Percentiles rank a stretch among this genome's conserved stretches.
These are phyloP conservation scores for Cylindrotheca fusiformis DNA, from an alignment of 108 stramenopile species.

Conservation along the genomic window DNA sequence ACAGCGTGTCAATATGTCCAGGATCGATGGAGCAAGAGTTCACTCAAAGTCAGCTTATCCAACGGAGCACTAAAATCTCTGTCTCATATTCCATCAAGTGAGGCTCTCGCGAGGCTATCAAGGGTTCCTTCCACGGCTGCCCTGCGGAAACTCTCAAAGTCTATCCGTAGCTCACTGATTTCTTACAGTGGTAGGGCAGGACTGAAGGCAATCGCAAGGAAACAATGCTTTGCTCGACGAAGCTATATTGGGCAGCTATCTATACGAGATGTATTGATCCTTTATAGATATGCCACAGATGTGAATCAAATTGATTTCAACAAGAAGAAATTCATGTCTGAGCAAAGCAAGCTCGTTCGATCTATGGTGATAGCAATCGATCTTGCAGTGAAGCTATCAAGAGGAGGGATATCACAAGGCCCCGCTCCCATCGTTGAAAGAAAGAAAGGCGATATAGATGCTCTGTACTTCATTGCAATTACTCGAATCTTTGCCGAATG, in stretches of 20 bases:
- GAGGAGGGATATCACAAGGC: constrained; percentile 11
- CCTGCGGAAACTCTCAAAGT: constrained; percentile 14
- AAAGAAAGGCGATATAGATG: constrained; percentile 31
- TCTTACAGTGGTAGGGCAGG: constrained; percentile 15
- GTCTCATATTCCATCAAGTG: background rate
- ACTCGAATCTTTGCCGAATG: constrained; percentile 74
- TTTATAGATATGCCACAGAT: constrained; percentile 25
- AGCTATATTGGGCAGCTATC: constrained; percentile 27
- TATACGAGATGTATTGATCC: constrained; percentile 19
- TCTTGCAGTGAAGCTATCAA: constrained; percentile 23
- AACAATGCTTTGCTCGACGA: constrained; percentile 24
- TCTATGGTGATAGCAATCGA: constrained; percentile 27
- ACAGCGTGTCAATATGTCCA: background rate
- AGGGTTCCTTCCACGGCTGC: constrained; percentile 24
- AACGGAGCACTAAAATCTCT: background rate
- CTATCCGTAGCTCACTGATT: constrained; percentile 11
- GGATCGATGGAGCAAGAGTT: background rate
- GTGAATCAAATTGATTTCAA: constrained; percentile 21
- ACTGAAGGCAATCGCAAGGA: constrained; percentile 28
- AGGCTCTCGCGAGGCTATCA: constrained; percentile 19
- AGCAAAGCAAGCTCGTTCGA: constrained; percentile 13
- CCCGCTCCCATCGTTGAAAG: background rate
- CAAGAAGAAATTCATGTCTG: constrained; percentile 17
- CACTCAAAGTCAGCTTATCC: background rate
- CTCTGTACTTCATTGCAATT: constrained; percentile 41